Evolutionary conservation across 2,329 filamentous ascomycete species (phyloP), one percentile per base, ranked within the genome.

Genomic region (Colletotrichum aenigma): DNA sequence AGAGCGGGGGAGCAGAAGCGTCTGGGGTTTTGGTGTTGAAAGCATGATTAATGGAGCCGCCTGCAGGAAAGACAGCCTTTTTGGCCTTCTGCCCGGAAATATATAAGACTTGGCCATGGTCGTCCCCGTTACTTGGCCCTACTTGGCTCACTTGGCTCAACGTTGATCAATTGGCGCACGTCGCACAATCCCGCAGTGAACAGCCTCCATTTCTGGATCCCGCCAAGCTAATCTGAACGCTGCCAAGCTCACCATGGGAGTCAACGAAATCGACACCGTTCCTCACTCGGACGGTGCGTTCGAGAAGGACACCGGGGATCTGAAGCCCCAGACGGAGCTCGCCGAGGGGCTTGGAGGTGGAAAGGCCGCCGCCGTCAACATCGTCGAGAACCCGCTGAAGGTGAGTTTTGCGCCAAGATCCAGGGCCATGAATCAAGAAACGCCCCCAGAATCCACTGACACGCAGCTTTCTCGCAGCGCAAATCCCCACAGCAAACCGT

Each of bases 311-410:
- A 68, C n/a, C 15, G 61, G 61, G 34, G 62, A 65, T 30, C 5
- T 65, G 36, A 65, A 65, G 62, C 62, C 62, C 62, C 62, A 48
- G 62, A 24, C 62, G 62, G 62, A 65, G 62, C 32, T 65, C 9
- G 15, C 34, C 21, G 76, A 77, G 64, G n/a, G 21, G 13, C 52
- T 62, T 24, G 74, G 77, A 7, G 79, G 77, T 8, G 80, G 79
- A 55, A 65, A 78, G 61, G 80, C 82, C 6, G 75, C 76, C 24
- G 82, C 82, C 16, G 69, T 81, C 68, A 84, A 84, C 78, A 79
- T 84, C 34, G 78, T 84, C 36, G 75, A 83, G 65, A 84, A 84
- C 48, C 82, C 82, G 8, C 78, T 84, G 43, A 79, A 79, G 79
- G 82, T 82, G 48, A 67, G 81, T 32, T 28, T 48, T 18, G 34